Evolutionary conservation across 1,139 yeast genomes (phyloP).

Genomic region (Diutina rugosa): DNA sequence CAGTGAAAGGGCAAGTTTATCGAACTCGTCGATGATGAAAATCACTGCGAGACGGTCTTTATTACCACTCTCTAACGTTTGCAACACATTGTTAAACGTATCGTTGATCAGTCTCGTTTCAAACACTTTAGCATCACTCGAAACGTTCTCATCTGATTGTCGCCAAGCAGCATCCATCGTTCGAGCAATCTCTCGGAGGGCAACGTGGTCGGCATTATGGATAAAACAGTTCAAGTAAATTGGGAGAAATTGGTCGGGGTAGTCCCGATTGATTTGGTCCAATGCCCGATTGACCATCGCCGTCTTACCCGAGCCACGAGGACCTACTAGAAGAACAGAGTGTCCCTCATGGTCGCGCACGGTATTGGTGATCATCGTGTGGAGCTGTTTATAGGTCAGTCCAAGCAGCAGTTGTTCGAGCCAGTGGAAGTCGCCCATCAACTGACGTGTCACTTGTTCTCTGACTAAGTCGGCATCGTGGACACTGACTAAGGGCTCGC

Average conservation of each 20-base stretch:
- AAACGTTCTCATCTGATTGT: constrained; percentile 16
- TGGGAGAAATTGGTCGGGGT: constrained; percentile 38
- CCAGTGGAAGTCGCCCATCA: constrained; percentile 5
- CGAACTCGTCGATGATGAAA: constrained; percentile 77
- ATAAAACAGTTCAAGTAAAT: constrained; percentile 58
- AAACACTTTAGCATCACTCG: constrained; percentile 9
- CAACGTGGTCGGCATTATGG: constrained; percentile 66
- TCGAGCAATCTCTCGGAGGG: constrained; percentile 74
- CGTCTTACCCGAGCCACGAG: constrained; percentile 70
- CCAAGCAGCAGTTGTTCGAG: constrained; percentile 3
- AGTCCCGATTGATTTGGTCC: constrained; percentile 22
- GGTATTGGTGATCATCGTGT: constrained; percentile 49
- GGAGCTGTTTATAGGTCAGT: constrained; percentile 29
- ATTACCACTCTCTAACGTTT: constrained; percentile 12
- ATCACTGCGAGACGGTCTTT: constrained; percentile 38
- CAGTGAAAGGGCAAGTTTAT: constrained; percentile 50
- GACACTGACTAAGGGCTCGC: background rate
- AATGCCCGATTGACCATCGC: constrained; percentile 49
- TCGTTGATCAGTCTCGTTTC: constrained; percentile 28
- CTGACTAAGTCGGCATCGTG: constrained; percentile 4
- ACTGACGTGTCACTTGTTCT: constrained; percentile 4
- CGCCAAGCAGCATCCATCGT: constrained; percentile 48
- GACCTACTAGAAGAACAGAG: constrained; percentile 71
- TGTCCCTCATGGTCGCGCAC: constrained; percentile 64
- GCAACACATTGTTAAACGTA: constrained; percentile 26